These are phyloP conservation scores for Euryodendron excelsum DNA, from an alignment of 148 eudicot species.

Conservation along the genomic window DNA sequence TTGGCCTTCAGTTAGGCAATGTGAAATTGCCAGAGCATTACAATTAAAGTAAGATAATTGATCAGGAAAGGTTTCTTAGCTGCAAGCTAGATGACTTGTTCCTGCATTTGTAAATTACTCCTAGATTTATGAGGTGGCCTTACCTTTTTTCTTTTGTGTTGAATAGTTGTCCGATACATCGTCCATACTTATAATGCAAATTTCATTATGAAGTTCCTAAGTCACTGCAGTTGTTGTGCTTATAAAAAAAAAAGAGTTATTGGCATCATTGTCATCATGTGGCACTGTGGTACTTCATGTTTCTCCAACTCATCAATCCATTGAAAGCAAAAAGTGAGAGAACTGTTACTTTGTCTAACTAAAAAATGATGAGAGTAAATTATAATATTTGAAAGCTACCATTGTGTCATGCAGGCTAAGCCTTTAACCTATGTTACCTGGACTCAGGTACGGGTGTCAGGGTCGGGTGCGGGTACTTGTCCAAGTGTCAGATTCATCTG, in stretches of 20 bases:
- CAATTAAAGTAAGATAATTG: neutral
- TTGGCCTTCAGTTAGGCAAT: neutral
- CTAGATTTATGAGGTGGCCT: neutral
- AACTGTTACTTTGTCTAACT: too few relatives aligned
- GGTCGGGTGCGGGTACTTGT: too few relatives aligned
- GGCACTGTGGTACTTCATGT: neutral
- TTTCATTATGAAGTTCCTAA: neutral
- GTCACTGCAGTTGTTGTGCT: too few relatives aligned
- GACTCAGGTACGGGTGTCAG: too few relatives aligned
- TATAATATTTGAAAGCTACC: too few relatives aligned
- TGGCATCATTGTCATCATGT: neutral
- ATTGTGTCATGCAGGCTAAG: too few relatives aligned
- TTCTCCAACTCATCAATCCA: neutral
- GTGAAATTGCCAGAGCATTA: neutral
- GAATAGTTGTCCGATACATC: neutral
- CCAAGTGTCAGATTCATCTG: too few relatives aligned
- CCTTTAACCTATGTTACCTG: too few relatives aligned
- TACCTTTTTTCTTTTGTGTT: neutral
- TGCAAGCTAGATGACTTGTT: neutral
- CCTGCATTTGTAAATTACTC: constrained; percentile 1
- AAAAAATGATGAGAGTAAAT: too few relatives aligned
- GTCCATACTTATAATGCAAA: neutral
- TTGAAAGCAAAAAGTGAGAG: neutral
- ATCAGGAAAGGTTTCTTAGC: constrained; percentile 3
- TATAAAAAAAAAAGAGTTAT: neutral